Conservation (phyloP, 2,329 filamentous ascomycete genomes). For the Coniochaeta sp. region DNA sequence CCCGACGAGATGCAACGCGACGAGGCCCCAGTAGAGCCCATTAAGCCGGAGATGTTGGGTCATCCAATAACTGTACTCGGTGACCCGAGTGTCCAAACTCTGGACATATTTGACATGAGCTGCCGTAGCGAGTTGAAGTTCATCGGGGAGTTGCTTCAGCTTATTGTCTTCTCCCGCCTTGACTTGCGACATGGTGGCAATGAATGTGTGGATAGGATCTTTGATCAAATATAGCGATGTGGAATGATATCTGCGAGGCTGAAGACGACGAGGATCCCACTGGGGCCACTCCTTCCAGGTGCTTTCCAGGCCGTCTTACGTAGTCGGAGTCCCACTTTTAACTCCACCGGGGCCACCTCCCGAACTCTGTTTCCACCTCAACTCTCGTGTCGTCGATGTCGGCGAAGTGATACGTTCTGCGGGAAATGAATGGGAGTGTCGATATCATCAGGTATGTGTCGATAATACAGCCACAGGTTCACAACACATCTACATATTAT, state of each 20-base stretch:
- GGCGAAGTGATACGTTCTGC: too few species aligned
- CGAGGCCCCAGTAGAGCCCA: constrained; percentile 94
- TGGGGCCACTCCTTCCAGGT: too few species aligned
- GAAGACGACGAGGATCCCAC: too few species aligned
- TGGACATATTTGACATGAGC: constrained; percentile 88
- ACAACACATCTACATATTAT: too few species aligned
- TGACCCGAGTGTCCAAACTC: constrained; percentile 81
- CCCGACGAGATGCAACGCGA: constrained; percentile 76
- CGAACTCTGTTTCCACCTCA: not conserved
- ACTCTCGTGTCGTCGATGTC: not conserved
- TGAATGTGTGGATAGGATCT: not conserved
- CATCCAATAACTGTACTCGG: constrained; percentile 96
- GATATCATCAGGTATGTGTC: too few species aligned
- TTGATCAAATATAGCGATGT: not conserved
- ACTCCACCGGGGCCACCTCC: not conserved
- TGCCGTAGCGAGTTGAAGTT: constrained; percentile 39
- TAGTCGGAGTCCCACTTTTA: not conserved
- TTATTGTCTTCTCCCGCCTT: constrained; percentile 4
- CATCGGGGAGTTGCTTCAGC: constrained; percentile 27
- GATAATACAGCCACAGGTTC: too few species aligned
- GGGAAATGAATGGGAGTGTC: too few species aligned
- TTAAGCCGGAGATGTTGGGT: constrained; percentile 95
- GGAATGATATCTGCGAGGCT: too few species aligned
- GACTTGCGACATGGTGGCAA: constrained; percentile 21
- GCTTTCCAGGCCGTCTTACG: not conserved